A percentile compares a stretch with the other conserved stretches of the same genome.
Conservation (phyloP, 108 stramenopile species). For the Hondaea fermentalgiana region DNA sequence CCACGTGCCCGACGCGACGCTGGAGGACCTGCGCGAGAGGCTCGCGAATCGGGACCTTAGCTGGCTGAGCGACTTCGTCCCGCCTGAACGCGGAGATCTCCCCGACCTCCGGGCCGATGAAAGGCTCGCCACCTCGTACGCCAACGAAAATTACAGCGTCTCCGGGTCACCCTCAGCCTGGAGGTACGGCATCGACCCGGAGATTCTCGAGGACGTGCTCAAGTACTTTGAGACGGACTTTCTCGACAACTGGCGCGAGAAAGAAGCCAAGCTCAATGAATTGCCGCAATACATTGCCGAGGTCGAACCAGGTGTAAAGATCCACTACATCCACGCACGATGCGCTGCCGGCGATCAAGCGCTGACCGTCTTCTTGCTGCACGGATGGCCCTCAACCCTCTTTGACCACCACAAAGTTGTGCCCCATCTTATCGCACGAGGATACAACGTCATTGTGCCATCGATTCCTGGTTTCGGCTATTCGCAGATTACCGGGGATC, state of each 20-base stretch:
- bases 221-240: not conserved
- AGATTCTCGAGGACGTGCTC: not conserved
- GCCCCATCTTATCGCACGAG: not conserved
- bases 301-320: not conserved
- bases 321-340: not conserved
- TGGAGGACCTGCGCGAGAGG: conserved; percentile 2
- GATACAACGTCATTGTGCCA: not conserved
- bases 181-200: not conserved
- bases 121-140: not conserved
- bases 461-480: not conserved
- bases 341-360: not conserved
- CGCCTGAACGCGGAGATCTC: not conserved
- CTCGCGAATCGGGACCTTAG: not conserved
- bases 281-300: not conserved
- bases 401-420: not conserved
- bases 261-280: not conserved
- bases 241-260: not conserved
- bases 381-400: conserved; percentile 3
- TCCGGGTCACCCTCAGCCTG: not conserved
- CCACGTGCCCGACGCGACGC: not conserved
- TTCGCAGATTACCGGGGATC: not conserved
- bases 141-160: not conserved
- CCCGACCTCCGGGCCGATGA: not conserved
- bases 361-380: not conserved
- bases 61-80: not conserved